Percentiles rank a stretch among this genome's conserved stretches.
Evolutionary conservation across 306 rosid species (phyloP).

Genomic region (Luffa aegyptiaca): DNA sequence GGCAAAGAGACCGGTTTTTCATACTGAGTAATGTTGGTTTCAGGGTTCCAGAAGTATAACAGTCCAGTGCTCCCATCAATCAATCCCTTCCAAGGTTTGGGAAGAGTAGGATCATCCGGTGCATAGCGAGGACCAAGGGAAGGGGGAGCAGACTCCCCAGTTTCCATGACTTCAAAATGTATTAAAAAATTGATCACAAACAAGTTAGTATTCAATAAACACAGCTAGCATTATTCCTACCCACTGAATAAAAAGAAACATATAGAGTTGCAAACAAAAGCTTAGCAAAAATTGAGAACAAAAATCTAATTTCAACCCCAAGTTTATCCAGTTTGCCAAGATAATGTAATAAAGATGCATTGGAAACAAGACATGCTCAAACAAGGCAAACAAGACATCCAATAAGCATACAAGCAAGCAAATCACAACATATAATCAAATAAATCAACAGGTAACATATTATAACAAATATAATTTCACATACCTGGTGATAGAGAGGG

Average conservation of each 20-base stretch:
- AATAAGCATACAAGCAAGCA: too few species aligned
- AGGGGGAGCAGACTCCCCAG: constrained; percentile 59
- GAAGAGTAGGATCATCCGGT: constrained; percentile 89
- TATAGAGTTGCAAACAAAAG: not conserved
- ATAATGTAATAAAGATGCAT: not conserved
- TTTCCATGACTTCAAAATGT: constrained; percentile 29
- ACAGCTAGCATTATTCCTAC: not conserved
- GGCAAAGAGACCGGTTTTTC: constrained; percentile 54
- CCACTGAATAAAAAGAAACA: not conserved
- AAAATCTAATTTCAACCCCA: not conserved
- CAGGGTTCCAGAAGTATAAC: constrained; percentile 92
- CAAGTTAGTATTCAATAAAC: not conserved
- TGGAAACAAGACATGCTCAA: too few species aligned
- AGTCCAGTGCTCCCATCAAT: constrained; percentile 82
- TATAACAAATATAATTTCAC: too few species aligned
- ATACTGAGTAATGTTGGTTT: constrained; percentile 82
- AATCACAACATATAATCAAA: too few species aligned
- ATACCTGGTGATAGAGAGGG: too few species aligned
- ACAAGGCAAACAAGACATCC: too few species aligned
- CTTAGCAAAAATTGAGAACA: not conserved
- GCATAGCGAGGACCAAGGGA: constrained; percentile 81
- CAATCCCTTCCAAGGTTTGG: constrained; percentile 88
- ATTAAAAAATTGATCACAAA: not conserved
- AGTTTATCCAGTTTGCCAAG: not conserved
- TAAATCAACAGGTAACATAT: too few species aligned